Base-by-base conservation (phyloP, 345 rosid genomes). In the Populus pruinosa region DNA sequence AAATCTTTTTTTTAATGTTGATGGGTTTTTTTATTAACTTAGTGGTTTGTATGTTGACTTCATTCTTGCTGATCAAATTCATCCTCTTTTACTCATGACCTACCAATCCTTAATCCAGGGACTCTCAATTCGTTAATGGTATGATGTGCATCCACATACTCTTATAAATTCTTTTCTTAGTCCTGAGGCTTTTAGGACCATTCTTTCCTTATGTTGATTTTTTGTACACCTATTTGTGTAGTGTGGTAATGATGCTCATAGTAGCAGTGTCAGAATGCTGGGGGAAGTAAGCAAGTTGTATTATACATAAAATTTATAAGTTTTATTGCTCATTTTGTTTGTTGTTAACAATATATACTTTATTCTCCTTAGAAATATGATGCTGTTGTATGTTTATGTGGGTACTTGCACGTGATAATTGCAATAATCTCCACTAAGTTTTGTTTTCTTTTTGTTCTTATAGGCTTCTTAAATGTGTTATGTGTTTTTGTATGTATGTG, bases 91-190 rank as follows among this genome's bases (percentile, higher is more conserved):
- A 64, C 66, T 43, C 41, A 8, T 70, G 83, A 75, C 76, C 67
- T 53, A 62, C 75, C 72, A 74, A 72, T 71, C 64, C 74, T 73
- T 35, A 20, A 72, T 77, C 76, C 83, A 94, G 98, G 99, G 80
- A 96, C 99, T 16, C 97, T 92, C 82, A 97, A 93, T 90, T 96
- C 99, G n/a, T 89, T 96, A 84, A 90, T 96, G 98, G 99, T 93
- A 93, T 64, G 93, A 61, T 79, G 31, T 36, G 39, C 50, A 49
- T 79, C 65, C 74, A 69, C 69, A 83, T 67, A 35, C 76, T 73
- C 53, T 47, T 13, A 74, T 67, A 72, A 66, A 73, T 80, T 61
- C 70, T 59, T 21, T 66, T 56, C 63, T 74, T 76, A 47, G 72
- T 31, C 35, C 44, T 4, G 21, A 72, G 72, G 50, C 76, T 59